phyloP scores from a whole-genome alignment of 352 stramenopile genomes.

The Phytophthora cryptogea region DNA sequence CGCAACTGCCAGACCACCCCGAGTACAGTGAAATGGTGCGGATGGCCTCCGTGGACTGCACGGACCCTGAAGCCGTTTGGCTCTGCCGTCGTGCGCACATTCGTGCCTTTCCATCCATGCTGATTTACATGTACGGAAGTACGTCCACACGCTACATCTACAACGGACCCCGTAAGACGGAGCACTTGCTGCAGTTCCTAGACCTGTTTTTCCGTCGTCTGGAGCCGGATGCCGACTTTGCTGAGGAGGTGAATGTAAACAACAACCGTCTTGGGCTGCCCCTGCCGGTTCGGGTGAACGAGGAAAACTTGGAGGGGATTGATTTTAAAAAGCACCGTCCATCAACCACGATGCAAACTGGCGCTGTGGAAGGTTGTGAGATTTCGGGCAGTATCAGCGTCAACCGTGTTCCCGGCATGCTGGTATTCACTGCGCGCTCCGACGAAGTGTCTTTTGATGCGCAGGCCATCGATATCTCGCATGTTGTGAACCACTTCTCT shows the following conservation, averaged over 20 bases:
- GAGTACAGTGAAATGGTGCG: slow-evolving; percentile 80
- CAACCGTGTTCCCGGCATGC: slow-evolving; percentile 71
- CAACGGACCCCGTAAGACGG: slow-evolving; percentile 72
- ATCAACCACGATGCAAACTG: slow-evolving; percentile 32
- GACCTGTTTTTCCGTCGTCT: slow-evolving; percentile 83
- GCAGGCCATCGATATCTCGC: slow-evolving; percentile 61
- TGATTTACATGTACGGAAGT: slow-evolving; percentile 87
- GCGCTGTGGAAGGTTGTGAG: slow-evolving; percentile 71
- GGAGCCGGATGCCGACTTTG: slow-evolving; percentile 80
- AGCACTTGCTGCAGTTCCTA: slow-evolving; percentile 82
- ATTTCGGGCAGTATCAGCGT: slow-evolving; percentile 81
- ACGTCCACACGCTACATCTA: slow-evolving; percentile 84
- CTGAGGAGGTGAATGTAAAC: slow-evolving; percentile 74
- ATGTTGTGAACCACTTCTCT: slow-evolving; percentile 83
- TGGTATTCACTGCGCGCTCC: slow-evolving; percentile 71
- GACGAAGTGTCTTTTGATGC: slow-evolving; percentile 75
- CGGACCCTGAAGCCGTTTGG: slow-evolving; percentile 56
- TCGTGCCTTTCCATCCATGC: slow-evolving; percentile 82
- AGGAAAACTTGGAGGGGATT: slow-evolving; percentile 54
- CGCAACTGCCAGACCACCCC: slow-evolving; percentile 71
- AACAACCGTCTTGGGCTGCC: slow-evolving; percentile 46
- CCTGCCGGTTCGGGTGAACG: slow-evolving; percentile 60
- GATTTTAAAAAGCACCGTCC: slow-evolving; percentile 54
- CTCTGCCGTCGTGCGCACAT: slow-evolving; percentile 78
- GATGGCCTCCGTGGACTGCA: slow-evolving; percentile 85